Conservation (phyloP, 768 basidiomycete species). For the Hygrophoropsis aurantiaca region DNA sequence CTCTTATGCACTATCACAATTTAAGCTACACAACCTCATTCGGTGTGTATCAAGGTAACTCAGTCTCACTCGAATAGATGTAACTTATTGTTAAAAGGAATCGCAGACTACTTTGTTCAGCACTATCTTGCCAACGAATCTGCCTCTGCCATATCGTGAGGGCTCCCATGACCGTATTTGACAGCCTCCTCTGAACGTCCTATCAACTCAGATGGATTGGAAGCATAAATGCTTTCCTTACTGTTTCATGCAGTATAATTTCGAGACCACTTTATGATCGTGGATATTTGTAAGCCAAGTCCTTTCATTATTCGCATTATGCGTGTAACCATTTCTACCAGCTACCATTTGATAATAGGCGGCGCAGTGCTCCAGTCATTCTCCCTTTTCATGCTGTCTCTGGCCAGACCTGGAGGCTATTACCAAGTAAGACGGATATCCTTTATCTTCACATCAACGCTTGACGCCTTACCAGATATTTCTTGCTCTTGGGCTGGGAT, state of each 20-base stretch:
- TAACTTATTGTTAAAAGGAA: no score
- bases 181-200: constrained; percentile 40
- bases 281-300: constrained; percentile 40
- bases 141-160: constrained; percentile 29
- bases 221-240: constrained; percentile 40
- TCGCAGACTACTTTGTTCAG: constrained; percentile 33
- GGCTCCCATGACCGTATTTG: constrained; percentile 12
- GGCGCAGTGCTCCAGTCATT: constrained; percentile 18
- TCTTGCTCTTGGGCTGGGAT: constrained; percentile 39
- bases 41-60: constrained; percentile 33
- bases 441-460: neutral
- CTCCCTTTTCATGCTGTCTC: constrained; percentile 39
- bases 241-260: constrained; percentile 35
- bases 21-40: constrained; percentile 25
- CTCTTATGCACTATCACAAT: neutral
- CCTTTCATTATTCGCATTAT: no score
- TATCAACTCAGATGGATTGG: constrained; percentile 33
- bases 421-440: constrained; percentile 31
- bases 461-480: constrained; percentile 33
- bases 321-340: no score
- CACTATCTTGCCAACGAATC: constrained; percentile 25
- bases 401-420: constrained; percentile 34
- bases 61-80: constrained; percentile 11
- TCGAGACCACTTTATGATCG: constrained; percentile 43
- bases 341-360: constrained; percentile 8